A percentile compares a stretch with the other conserved stretches of the same genome.
These are phyloP conservation scores for Inonotus hispidus DNA, from an alignment of 1,284 basidiomycete species.

Conservation along the genomic window DNA sequence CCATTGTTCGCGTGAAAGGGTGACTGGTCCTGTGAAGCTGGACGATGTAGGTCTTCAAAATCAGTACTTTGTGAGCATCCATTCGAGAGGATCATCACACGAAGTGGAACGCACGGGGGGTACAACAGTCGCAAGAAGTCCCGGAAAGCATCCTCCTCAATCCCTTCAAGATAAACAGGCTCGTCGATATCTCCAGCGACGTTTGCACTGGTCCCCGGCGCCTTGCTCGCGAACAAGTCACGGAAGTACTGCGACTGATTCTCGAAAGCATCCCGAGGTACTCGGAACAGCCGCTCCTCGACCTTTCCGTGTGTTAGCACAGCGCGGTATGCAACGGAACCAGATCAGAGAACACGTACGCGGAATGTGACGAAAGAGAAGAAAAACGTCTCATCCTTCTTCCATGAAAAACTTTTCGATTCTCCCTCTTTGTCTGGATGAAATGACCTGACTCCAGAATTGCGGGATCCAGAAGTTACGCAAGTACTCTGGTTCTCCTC, in stretches of 20 bases:
- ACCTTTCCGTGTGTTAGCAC: neutral
- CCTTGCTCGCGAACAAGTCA: constrained; percentile 1
- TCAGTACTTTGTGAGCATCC: neutral
- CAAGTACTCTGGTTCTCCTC: neutral
- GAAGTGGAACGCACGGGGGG: neutral
- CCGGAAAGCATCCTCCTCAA: constrained; percentile 1
- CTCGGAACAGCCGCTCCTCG: constrained; percentile 9
- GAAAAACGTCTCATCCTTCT: neutral
- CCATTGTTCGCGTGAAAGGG: constrained; percentile 1
- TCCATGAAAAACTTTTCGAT: constrained; percentile 5
- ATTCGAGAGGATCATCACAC: neutral
- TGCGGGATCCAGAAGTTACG: neutral
- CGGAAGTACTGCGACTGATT: constrained; percentile 11
- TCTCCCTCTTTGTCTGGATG: neutral
- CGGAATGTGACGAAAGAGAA: neutral
- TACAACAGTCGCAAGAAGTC: constrained; percentile 7
- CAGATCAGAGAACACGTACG: neutral
- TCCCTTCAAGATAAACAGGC: constrained; percentile 4
- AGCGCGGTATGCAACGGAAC: neutral
- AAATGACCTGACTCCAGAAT: too few species aligned
- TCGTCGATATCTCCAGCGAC: neutral
- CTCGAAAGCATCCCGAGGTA: constrained; percentile 7
- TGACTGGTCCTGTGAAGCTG: neutral
- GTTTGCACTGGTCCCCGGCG: neutral
- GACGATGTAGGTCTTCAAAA: neutral